These are phyloP conservation scores for Boletus subparvulus DNA, from an alignment of 768 basidiomycete genomes.

Conservation along the genomic window DNA sequence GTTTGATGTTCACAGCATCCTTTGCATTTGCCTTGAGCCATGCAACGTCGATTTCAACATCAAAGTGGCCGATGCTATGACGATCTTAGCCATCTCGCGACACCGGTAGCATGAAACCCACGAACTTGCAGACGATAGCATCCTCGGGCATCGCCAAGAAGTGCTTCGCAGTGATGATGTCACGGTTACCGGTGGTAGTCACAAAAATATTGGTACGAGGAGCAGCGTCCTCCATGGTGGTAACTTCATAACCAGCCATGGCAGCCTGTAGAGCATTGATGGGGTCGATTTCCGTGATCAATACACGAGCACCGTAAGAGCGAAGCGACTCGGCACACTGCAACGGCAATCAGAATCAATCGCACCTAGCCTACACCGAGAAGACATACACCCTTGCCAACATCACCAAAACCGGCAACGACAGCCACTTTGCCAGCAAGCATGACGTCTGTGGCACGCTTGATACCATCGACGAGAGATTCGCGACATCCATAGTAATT, in stretches of 20 bases:
- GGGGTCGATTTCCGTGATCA: slow-evolving; percentile 98
- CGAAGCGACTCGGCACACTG: slow-evolving; percentile 98
- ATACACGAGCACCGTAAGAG: slow-evolving; percentile 95
- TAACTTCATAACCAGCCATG: slow-evolving; percentile 99
- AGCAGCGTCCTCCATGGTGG: slow-evolving; percentile 98
- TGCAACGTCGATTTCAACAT: slow-evolving; percentile 92
- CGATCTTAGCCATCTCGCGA: slow-evolving; percentile 6
- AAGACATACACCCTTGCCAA: slow-evolving; percentile 92
- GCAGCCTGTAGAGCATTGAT: slow-evolving; percentile 99
- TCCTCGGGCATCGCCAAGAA: slow-evolving; percentile 95
- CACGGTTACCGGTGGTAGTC: slow-evolving; percentile 97
- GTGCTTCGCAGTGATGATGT: slow-evolving; percentile 92
- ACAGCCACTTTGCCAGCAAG: slow-evolving; percentile 99
- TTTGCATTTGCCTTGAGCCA: slow-evolving; percentile 96
- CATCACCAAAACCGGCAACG: slow-evolving; percentile 98
- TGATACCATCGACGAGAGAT: slow-evolving; percentile 99
- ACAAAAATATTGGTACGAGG: slow-evolving; percentile 89
- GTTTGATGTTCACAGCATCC: slow-evolving; percentile 87
- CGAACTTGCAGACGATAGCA: slow-evolving; percentile 96
- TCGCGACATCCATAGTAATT: slow-evolving; percentile 99
- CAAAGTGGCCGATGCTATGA: slow-evolving; percentile 79
- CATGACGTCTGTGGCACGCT: slow-evolving; percentile 99
- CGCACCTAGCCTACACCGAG: background rate
- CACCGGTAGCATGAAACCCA: slow-evolving; percentile 11
- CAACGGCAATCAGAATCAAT: slow-evolving; percentile 4